Evolutionary conservation across 257 asterid genomes (phyloP), one percentile per base, ranked within the genome.

Genomic region (Coffea canephora): DNA sequence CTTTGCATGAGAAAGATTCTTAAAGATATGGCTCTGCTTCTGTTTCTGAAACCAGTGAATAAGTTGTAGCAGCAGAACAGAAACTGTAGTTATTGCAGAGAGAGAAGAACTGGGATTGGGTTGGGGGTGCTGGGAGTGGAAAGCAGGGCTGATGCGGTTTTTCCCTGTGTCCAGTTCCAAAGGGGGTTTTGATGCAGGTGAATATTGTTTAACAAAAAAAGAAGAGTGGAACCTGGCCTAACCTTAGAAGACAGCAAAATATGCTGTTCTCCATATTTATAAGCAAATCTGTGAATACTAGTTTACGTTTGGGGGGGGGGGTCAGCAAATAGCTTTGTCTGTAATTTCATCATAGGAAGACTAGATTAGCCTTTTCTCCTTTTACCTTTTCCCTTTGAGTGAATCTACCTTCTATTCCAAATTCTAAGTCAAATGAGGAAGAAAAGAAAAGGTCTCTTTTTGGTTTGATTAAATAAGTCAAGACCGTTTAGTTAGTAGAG

Each of bases 1-100:
- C 23, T 85, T 81, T 87, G 91, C 94, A 91, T 94, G 94, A 77
- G 86, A 87, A 86, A 85, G 93, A 85, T 84, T 75, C 68, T 46
- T 65, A 69, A 65, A 68, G 75, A 8, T 73, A 77, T 65, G 80
- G 72, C 65, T 82, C 65, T 27, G 79, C 45, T 71, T 59, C 69
- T 50, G 75, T 79, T 76, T 69, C 76, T 86, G 82, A 80, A 75
- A 82, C 36, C 83, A 77, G 83, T 69, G 76, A 71, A 83, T 65
- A 81, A 79, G 79, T 87, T 86, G 81, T 85, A 80, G 73, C 76
- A 81, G 81, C 81, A 76, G 72, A 76, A 64, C 79, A 83, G 86
- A 77, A 84, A 81, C 86, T 85, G 83, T 78, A 80, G 90, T 88
- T 86, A 85, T 82, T 86, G 88, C 87, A 82, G 73, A 80, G 77